Conservation (phyloP, 192 early-diverging fungal genomes). For the Entomortierella parvispora region DNA sequence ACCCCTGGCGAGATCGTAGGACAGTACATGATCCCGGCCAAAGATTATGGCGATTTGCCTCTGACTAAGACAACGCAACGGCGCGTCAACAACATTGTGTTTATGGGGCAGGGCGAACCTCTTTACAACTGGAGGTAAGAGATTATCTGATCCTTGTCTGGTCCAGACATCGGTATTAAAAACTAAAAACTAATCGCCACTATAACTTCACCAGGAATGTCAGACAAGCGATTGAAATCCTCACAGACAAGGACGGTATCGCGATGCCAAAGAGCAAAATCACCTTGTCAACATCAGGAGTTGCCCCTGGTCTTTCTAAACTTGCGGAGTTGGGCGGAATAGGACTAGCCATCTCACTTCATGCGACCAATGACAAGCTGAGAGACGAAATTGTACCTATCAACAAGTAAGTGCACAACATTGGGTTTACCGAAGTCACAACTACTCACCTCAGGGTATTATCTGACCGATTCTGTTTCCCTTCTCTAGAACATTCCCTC, state of each 20-base stretch:
- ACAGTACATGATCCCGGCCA: conserved; percentile 74
- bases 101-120: conserved; percentile 95
- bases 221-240: conserved; percentile 63
- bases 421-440: neutral
- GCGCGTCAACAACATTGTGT: conserved; percentile 83
- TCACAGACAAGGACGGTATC: conserved; percentile 69
- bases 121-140: conserved; percentile 82
- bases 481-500: conserved; percentile 69
- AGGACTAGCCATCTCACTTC: conserved; percentile 83
- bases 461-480: neutral
- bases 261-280: conserved; percentile 78
- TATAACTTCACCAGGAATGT: conserved; percentile 56
- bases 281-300: conserved; percentile 85
- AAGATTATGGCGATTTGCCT: conserved; percentile 71
- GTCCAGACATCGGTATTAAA: neutral
- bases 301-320: conserved; percentile 83
- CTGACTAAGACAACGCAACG: conserved; percentile 52
- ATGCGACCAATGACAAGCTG: conserved; percentile 82
- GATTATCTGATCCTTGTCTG: conserved; percentile 12
- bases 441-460: neutral
- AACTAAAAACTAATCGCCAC: neutral
- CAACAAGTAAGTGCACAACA: conserved; percentile 62
- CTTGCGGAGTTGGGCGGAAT: conserved; percentile 76
- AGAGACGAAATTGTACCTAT: conserved; percentile 85
- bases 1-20: conserved; percentile 75